Conservation (phyloP, 306 rosid genomes). For the Gastrolobium bilobum region DNA sequence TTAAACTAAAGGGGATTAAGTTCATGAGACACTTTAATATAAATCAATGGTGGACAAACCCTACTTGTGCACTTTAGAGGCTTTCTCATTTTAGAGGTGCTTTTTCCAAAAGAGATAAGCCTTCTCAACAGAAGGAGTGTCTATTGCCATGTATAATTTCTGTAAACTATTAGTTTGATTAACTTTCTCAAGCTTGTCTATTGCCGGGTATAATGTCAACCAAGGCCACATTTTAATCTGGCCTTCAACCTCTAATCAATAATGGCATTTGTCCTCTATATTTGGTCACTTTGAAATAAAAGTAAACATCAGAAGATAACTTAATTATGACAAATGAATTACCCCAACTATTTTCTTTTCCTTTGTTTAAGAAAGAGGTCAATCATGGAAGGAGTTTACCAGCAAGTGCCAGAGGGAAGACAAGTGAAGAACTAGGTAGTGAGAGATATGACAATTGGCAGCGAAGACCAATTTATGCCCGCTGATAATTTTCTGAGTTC, state of each 20-base stretch:
- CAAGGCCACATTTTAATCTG: neutral
- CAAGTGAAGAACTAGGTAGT: neutral
- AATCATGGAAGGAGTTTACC: conserved; percentile 21
- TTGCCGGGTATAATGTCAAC: conserved; percentile 1
- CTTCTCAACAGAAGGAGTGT: neutral
- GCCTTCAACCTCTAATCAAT: neutral
- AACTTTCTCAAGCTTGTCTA: neutral
- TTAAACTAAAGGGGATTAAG: too few relatives aligned
- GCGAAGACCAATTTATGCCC: neutral
- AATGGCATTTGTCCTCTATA: neutral
- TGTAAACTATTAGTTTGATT: neutral
- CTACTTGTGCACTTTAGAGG: too few relatives aligned
- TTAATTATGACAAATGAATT: neutral
- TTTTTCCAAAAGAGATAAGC: neutral
- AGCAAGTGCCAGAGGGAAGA: neutral
- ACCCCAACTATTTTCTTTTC: neutral
- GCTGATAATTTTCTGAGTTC: neutral
- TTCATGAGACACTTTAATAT: too few relatives aligned
- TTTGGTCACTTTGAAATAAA: conserved; percentile 8
- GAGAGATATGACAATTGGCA: conserved; percentile 7
- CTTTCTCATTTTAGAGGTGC: too few relatives aligned
- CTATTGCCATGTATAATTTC: neutral
- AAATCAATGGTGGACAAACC: too few relatives aligned
- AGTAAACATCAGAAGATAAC: neutral
- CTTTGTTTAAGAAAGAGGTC: neutral